A percentile compares a stretch with the other conserved stretches of the same genome.
Evolutionary conservation across 306 rosid species (phyloP).

Genomic region (Acacia acuminata): DNA sequence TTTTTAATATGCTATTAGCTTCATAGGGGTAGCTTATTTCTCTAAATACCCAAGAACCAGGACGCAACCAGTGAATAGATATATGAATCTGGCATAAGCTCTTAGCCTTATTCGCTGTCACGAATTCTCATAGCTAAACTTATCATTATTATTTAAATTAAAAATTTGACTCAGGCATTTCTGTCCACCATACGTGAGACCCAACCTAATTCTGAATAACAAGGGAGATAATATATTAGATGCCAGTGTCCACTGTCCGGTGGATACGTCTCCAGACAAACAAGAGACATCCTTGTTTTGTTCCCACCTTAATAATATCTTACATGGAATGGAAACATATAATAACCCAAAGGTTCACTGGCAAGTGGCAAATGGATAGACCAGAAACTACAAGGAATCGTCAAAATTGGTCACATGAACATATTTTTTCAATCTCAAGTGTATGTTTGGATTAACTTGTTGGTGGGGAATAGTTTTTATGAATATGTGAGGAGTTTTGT

Average conservation of each 20-base stretch:
- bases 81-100: not conserved
- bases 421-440: no score
- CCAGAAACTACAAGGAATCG: not conserved
- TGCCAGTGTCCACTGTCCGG: conserved; percentile 15
- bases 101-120: not conserved
- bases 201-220: conserved; percentile 10
- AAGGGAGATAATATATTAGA: not conserved
- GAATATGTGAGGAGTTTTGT: no score
- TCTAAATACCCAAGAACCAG: not conserved
- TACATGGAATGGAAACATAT: not conserved
- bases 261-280: conserved; percentile 4
- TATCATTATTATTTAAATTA: not conserved
- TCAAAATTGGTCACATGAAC: not conserved
- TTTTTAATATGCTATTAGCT: not conserved
- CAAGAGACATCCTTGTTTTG: conserved; percentile 27
- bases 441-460: no score
- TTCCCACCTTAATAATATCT: not conserved
- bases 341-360: conserved; percentile 9
- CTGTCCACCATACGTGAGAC: not conserved
- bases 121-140: not conserved
- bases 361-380: not conserved
- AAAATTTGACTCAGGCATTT: not conserved
- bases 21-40: not conserved
- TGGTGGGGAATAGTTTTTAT: no score
- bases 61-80: not conserved